A percentile compares a stretch with the other conserved stretches of the same genome.
These are phyloP conservation scores for Colletotrichum nymphaeae DNA, from an alignment of 2,329 filamentous ascomycete genomes.

Conservation along the genomic window DNA sequence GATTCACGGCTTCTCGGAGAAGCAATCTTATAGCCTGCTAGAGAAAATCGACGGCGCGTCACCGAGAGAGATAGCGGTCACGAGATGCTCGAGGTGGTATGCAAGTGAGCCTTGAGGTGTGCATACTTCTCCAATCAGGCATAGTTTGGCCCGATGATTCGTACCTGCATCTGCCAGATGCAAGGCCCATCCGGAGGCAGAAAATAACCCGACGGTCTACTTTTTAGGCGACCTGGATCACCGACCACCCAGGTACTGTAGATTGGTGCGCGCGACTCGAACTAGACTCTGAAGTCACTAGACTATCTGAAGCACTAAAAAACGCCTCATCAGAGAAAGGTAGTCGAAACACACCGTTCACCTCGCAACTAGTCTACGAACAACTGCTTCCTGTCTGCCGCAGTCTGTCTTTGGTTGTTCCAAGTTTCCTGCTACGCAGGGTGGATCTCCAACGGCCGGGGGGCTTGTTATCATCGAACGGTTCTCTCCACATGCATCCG, in stretches of 20 bases:
- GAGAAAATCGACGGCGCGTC: not conserved
- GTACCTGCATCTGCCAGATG: conserved; percentile 26
- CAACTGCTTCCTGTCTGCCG: not conserved
- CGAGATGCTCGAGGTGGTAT: not conserved
- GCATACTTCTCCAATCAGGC: not conserved
- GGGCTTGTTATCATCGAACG: not conserved
- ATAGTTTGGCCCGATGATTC: not conserved
- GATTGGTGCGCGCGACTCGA: not conserved
- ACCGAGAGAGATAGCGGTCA: not conserved
- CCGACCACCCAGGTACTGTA: not conserved
- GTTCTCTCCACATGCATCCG: not conserved
- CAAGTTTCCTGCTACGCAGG: not conserved
- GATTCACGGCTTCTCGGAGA: not conserved
- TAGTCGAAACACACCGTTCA: conserved; percentile 5
- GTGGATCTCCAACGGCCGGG: not conserved
- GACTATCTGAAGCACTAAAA: not conserved
- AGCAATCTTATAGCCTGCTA: not conserved
- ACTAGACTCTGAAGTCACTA: not conserved
- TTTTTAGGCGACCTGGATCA: not conserved
- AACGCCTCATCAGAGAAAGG: conserved; percentile 5
- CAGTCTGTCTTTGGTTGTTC: not conserved
- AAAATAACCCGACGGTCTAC: conserved; percentile 5
- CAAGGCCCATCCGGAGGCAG: not conserved
- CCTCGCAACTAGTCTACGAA: not conserved
- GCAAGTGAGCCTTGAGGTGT: not conserved